Evolutionary conservation across 129 eudicot species (phyloP).

Genomic region (Daucus carota): DNA sequence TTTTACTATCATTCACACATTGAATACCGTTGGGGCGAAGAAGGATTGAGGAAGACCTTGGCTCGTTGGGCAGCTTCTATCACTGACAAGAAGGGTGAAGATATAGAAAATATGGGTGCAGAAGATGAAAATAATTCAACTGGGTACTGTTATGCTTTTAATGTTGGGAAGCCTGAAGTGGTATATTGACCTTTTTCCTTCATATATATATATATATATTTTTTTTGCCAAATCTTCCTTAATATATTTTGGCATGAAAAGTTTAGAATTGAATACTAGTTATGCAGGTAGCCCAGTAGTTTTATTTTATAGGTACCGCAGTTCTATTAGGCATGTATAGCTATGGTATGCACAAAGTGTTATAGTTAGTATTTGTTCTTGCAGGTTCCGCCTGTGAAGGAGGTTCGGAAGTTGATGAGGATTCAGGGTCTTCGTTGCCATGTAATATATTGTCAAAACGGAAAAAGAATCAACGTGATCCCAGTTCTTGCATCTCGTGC

Average conservation of each 20-base stretch:
- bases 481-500: conserved; percentile 93
- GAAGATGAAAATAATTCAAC: conserved; percentile 86
- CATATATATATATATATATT: too few relatives aligned
- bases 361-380: conserved; percentile 12
- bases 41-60: conserved; percentile 91
- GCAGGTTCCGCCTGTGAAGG: conserved; percentile 86
- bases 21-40: conserved; percentile 98
- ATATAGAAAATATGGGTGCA: conserved; percentile 50
- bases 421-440: conserved; percentile 97
- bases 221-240: too few relatives aligned
- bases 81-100: conserved; percentile 47
- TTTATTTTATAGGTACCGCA: not conserved
- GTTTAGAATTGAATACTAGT: not conserved
- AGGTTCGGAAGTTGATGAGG: conserved; percentile 76
- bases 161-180: conserved; percentile 61
- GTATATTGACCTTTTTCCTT: conserved; percentile 26
- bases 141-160: conserved; percentile 78
- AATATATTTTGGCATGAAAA: not conserved
- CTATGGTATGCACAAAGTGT: not conserved
- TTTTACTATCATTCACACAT: conserved; percentile 86
- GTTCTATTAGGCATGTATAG: not conserved
- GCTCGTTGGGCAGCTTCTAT: conserved; percentile 69
- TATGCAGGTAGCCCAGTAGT: not conserved
- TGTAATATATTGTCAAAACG: conserved; percentile 75
- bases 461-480: conserved; percentile 68